These are phyloP conservation scores for Arachis hypogaea DNA, from an alignment of 306 rosid genomes.

Conservation along the genomic window DNA sequence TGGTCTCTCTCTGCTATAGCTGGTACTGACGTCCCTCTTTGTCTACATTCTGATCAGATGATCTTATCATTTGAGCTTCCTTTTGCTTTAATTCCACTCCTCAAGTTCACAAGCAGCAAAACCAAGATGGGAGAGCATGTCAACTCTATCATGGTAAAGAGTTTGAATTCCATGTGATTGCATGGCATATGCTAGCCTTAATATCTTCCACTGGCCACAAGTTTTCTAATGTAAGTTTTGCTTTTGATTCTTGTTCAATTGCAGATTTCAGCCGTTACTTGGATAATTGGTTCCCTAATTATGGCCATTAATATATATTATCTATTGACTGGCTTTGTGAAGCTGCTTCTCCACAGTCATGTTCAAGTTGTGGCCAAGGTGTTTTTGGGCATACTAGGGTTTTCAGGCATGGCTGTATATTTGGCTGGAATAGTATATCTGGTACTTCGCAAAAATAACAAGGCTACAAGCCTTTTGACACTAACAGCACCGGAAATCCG, in stretches of 20 bases:
- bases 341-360: constrained; percentile 69
- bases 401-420: constrained; percentile 74
- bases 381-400: constrained; percentile 81
- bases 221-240: constrained; percentile 14
- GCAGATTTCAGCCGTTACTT: constrained; percentile 76
- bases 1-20: constrained; percentile 13
- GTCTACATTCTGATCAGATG: constrained; percentile 63
- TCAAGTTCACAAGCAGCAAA: constrained; percentile 88
- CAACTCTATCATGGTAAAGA: constrained; percentile 67
- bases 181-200: background rate
- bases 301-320: constrained; percentile 89
- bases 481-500: constrained; percentile 66
- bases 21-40: constrained; percentile 32
- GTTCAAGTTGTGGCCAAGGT: constrained; percentile 51
- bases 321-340: constrained; percentile 64
- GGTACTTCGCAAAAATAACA: constrained; percentile 71
- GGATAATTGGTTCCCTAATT: constrained; percentile 68
- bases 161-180: background rate
- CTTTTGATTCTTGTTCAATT: constrained; percentile 20
- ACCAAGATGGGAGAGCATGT: constrained; percentile 86
- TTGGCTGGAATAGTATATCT: constrained; percentile 78
- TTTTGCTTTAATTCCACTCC: constrained; percentile 91
- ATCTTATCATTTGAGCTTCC: constrained; percentile 96
- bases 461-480: constrained; percentile 63
- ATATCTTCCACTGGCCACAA: constrained; percentile 4